phyloP scores from a whole-genome alignment of 1,284 basidiomycete genomes.

The Apiotrichum laibachii region DNA sequence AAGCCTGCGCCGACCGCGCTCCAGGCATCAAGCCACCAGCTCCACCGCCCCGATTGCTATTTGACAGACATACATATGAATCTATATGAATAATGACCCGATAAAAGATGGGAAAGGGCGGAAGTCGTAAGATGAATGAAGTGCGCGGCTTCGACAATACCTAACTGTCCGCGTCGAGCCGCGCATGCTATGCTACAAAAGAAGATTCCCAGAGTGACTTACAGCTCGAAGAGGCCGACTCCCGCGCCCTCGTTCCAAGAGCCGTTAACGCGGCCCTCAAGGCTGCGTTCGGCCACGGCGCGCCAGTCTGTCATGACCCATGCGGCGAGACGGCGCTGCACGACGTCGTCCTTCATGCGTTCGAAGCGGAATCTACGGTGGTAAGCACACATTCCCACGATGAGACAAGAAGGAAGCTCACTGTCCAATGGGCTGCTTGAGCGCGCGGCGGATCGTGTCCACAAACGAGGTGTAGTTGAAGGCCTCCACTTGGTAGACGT shows the following conservation, averaged over 20 bases:
- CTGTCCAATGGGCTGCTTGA: constrained; percentile 21
- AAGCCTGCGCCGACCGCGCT: no score
- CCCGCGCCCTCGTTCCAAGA: constrained; percentile 7
- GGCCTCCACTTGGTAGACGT: constrained; percentile 24
- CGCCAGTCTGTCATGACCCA: constrained; percentile 27
- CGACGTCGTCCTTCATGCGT: constrained; percentile 14
- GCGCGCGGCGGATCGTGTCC: constrained; percentile 20
- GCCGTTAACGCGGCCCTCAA: constrained; percentile 23
- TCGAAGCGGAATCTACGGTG: constrained; percentile 2
- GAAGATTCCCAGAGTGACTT: neutral
- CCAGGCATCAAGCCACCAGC: no score
- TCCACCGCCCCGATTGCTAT: no score
- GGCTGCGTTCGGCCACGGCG: constrained; percentile 17
- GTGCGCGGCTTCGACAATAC: no score
- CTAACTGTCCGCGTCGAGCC: no score
- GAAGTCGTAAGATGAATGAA: no score
- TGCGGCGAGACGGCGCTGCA: constrained; percentile 19
- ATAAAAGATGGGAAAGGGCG: no score
- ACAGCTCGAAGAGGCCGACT: constrained; percentile 7
- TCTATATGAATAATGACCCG: no score
- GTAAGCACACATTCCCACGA: no score
- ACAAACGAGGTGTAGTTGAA: constrained; percentile 27
- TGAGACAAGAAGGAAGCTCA: neutral
- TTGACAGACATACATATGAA: no score
- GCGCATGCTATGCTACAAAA: no score